phyloP scores from a whole-genome alignment of 108 stramenopile species.

The Cyclotella cryptica region DNA sequence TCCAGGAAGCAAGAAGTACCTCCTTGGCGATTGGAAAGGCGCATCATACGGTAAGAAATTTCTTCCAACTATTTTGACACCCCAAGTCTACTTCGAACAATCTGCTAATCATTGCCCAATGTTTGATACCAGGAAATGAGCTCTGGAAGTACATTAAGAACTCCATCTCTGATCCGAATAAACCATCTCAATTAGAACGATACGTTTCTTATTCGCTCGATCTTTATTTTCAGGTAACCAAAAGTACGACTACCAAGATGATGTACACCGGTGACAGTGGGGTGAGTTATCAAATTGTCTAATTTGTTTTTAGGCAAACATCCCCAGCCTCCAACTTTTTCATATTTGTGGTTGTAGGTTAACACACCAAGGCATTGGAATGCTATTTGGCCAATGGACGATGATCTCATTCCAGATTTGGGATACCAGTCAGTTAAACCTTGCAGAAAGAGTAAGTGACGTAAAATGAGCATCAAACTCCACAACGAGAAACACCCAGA shows the following conservation, averaged over 20 bases:
- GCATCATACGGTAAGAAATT: background rate
- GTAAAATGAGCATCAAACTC: no score
- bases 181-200: background rate
- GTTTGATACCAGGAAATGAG: background rate
- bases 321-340: background rate
- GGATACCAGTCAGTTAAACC: background rate
- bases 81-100: no score
- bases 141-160: background rate
- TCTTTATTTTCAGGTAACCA: background rate
- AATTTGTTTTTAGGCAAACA: background rate
- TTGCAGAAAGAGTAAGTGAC: background rate
- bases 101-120: no score
- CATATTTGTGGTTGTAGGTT: background rate
- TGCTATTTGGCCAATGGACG: slow-evolving; percentile 1
- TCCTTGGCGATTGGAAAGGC: background rate
- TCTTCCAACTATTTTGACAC: no score
- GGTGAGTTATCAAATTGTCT: background rate
- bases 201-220: background rate
- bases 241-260: background rate
- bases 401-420: background rate
- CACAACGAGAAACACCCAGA: no score
- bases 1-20: background rate
- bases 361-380: slow-evolving; percentile 7
- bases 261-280: background rate
- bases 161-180: background rate